Percentiles rank a stretch among this genome's conserved stretches.
phyloP scores from a whole-genome alignment of 2,329 filamentous ascomycete genomes.

The Neoarthrinium moseri region DNA sequence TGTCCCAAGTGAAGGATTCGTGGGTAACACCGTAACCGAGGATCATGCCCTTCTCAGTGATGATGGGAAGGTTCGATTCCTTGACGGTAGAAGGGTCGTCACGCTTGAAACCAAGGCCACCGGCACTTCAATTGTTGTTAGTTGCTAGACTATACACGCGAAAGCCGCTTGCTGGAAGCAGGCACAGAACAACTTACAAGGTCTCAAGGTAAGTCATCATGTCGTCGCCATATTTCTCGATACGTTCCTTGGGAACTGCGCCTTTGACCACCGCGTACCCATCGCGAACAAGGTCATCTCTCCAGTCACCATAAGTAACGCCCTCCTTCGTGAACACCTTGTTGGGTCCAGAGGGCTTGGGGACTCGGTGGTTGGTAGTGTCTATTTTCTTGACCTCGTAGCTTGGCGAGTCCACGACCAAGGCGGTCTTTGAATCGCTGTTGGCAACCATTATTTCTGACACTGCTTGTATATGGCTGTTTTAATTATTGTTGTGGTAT shows the following conservation, averaged over 20 bases:
- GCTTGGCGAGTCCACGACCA: not conserved
- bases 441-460: constrained; percentile 5
- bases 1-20: constrained; percentile 46
- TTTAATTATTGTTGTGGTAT: not conserved
- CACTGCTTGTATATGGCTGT: no score
- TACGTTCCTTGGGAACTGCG: constrained; percentile 16
- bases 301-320: constrained; percentile 15
- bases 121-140: not conserved
- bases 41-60: constrained; percentile 49
- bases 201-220: constrained; percentile 9
- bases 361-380: not conserved
- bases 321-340: constrained; percentile 4
- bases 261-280: constrained; percentile 26
- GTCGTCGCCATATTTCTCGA: constrained; percentile 14
- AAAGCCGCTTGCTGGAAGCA: no score
- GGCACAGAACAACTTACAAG: constrained; percentile 5
- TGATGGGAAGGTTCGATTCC: constrained; percentile 29
- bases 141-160: not conserved
- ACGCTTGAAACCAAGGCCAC: constrained; percentile 23
- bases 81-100: constrained; percentile 35
- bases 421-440: not conserved
- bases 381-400: not conserved
- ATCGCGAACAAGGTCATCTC: constrained; percentile 22
- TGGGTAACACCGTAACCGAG: constrained; percentile 44
- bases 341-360: constrained; percentile 7